Evolutionary conservation across 2,329 filamentous ascomycete genomes (phyloP).

Genomic region (Decorospora gaudefroyi): DNA sequence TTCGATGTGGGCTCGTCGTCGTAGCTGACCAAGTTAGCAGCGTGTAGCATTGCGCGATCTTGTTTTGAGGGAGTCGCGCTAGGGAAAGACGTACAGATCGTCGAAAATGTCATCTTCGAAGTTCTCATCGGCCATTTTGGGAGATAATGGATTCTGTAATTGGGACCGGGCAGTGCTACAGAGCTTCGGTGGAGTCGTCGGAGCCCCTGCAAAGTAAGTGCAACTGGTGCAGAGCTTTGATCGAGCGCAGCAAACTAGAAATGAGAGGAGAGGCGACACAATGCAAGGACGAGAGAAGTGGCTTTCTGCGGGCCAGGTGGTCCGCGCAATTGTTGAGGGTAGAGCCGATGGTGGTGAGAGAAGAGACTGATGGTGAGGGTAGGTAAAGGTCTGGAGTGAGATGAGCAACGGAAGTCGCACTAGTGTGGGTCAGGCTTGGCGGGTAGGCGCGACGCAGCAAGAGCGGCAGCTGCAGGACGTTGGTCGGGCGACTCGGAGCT

Average conservation of each 20-base stretch:
- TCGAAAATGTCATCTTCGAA: constrained; percentile 95
- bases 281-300: neutral
- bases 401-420: constrained; percentile 18
- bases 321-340: constrained; percentile 1
- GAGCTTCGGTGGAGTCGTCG: neutral
- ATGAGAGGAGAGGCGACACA: neutral
- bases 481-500: constrained; percentile 16
- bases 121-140: constrained; percentile 77
- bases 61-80: constrained; percentile 3
- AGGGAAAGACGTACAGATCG: constrained; percentile 71
- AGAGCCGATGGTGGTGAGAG: constrained; percentile 8
- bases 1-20: constrained; percentile 48
- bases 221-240: neutral
- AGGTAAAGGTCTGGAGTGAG: constrained; percentile 31
- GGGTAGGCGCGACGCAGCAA: constrained; percentile 16
- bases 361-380: constrained; percentile 30
- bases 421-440: constrained; percentile 28
- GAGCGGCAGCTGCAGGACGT: constrained; percentile 9
- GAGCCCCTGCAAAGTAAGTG: neutral
- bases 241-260: constrained; percentile 1
- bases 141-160: neutral
- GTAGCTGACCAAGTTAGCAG: constrained; percentile 44
- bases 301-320: neutral
- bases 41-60: neutral
- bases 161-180: neutral